Percentiles rank a stretch among this genome's conserved stretches.
These are phyloP conservation scores for Eruca vesicaria DNA, from an alignment of 441 rosid genomes.

Conservation along the genomic window DNA sequence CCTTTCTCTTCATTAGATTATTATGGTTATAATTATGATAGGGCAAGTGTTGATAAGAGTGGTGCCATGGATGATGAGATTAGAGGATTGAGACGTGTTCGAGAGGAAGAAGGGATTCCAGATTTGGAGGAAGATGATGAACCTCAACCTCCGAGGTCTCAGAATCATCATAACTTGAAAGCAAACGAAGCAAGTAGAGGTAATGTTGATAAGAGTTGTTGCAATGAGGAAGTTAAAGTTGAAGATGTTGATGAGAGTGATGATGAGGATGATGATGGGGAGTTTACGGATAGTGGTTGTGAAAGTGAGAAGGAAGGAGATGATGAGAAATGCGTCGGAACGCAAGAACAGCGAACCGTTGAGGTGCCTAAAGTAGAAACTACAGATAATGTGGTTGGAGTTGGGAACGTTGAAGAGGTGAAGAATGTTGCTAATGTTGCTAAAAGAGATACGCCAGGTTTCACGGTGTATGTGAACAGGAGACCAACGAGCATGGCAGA, in stretches of 20 bases:
- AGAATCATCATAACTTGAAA: constrained; percentile 25
- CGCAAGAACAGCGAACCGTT: constrained; percentile 42
- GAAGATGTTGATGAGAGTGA: constrained; percentile 70
- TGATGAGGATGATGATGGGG: constrained; percentile 44
- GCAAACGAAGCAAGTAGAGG: constrained; percentile 34
- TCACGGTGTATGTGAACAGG: constrained; percentile 85
- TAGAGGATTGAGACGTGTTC: constrained; percentile 80
- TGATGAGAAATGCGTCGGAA: constrained; percentile 52
- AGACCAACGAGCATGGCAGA: constrained; percentile 97
- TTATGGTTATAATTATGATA: constrained; percentile 51
- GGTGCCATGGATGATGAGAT: constrained; percentile 71
- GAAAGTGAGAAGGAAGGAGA: constrained; percentile 34
- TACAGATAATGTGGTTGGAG: constrained; percentile 53
- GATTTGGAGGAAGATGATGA: constrained; percentile 94
- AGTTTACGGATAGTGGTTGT: constrained; percentile 45
- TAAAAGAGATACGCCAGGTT: constrained; percentile 69
- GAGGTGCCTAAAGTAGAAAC: constrained; percentile 52
- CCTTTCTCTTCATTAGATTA: constrained; percentile 89
- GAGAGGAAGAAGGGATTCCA: constrained; percentile 99
- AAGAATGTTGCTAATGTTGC: constrained; percentile 38
- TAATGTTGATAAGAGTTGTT: constrained; percentile 31
- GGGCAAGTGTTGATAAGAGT: constrained; percentile 50
- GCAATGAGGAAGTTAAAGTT: constrained; percentile 68
- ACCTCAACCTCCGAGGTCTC: constrained; percentile 50
- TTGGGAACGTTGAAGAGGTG: constrained; percentile 63